phyloP scores from a whole-genome alignment of 495 filamentous ascomycete species.

The Aspergillus affinis region DNA sequence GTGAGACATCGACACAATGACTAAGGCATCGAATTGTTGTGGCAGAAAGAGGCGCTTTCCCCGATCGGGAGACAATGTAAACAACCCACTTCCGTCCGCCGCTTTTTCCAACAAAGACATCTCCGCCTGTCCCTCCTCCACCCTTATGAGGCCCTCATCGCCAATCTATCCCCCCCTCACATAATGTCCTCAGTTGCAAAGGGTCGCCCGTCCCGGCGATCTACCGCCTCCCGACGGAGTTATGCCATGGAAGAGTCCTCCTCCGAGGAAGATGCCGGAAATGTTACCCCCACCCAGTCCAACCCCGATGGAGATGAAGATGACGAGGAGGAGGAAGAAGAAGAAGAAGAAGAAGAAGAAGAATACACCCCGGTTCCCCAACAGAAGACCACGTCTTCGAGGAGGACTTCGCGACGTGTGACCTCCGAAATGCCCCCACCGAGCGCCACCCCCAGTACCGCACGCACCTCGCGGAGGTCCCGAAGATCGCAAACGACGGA shows the following conservation, averaged over 20 bases:
- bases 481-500: constrained; percentile 34
- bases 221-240: constrained; percentile 60
- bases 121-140: constrained; percentile 23
- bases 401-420: constrained; percentile 54
- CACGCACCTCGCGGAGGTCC: constrained; percentile 32
- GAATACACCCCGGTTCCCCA: constrained; percentile 76
- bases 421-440: constrained; percentile 46
- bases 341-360: constrained; percentile 60
- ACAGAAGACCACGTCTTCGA: constrained; percentile 37
- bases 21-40: constrained; percentile 23
- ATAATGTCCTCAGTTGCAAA: constrained; percentile 63
- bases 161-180: constrained; percentile 17
- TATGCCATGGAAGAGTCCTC: constrained; percentile 71
- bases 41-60: constrained; percentile 41
- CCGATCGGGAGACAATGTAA: constrained; percentile 42
- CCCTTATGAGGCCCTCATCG: constrained; percentile 31
- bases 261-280: constrained; percentile 63
- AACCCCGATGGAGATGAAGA: constrained; percentile 57
- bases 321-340: constrained; percentile 50
- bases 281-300: constrained; percentile 48
- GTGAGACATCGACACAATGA: constrained; percentile 16
- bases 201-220: constrained; percentile 72
- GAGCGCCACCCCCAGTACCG: constrained; percentile 37
- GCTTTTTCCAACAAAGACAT: constrained; percentile 25
- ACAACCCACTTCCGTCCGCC: constrained; percentile 42